phyloP scores from a whole-genome alignment of 495 filamentous ascomycete genomes.

The Aspergillus funiculosus region DNA sequence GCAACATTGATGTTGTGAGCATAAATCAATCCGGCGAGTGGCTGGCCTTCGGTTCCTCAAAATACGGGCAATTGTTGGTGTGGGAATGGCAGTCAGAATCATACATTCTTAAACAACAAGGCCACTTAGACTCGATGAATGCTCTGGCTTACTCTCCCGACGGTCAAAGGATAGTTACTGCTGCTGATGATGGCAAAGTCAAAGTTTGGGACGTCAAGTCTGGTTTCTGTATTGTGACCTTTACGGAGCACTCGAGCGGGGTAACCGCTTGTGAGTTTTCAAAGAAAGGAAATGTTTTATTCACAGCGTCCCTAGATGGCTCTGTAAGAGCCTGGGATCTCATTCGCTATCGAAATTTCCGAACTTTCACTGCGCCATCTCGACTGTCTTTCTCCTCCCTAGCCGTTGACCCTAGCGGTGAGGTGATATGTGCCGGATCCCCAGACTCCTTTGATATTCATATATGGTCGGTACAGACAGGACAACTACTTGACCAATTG shows the following conservation, averaged over 20 bases:
- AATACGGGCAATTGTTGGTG: constrained; percentile 86
- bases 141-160: constrained; percentile 88
- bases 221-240: constrained; percentile 95
- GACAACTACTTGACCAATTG: constrained; percentile 85
- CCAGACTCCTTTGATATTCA: constrained; percentile 95
- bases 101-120: constrained; percentile 98
- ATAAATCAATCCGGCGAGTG: constrained; percentile 93
- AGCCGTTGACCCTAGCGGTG: constrained; percentile 93
- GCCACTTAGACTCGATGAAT: constrained; percentile 96
- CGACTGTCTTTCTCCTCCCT: constrained; percentile 86
- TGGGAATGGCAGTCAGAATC: constrained; percentile 99
- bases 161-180: constrained; percentile 84
- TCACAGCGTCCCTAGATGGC: constrained; percentile 89
- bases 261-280: constrained; percentile 95
- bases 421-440: constrained; percentile 91
- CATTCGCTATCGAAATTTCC: constrained; percentile 91
- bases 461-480: constrained; percentile 97
- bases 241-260: constrained; percentile 91
- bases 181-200: constrained; percentile 93
- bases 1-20: constrained; percentile 87
- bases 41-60: constrained; percentile 96
- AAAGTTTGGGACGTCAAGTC: constrained; percentile 97
- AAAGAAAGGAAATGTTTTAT: constrained; percentile 88
- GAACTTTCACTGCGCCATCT: constrained; percentile 90
- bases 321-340: constrained; percentile 95